A percentile compares a stretch with the other conserved stretches of the same genome.
Conservation (phyloP, 768 basidiomycete species). For the Tulasnella sp. region DNA sequence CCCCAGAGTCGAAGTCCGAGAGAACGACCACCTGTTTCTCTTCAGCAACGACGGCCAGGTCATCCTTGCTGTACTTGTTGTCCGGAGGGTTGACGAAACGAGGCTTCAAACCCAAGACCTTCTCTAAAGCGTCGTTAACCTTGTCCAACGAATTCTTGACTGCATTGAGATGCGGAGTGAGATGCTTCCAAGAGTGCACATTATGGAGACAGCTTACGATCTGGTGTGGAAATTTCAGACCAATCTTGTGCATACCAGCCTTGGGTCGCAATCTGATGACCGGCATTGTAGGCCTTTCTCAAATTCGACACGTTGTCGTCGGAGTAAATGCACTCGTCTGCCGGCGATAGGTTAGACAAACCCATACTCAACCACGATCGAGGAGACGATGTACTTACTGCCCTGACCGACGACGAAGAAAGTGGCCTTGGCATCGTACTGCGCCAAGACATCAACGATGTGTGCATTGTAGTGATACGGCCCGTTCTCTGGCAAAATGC, state of each 20-base stretch:
- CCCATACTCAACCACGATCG: too few relatives aligned
- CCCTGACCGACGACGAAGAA: constrained; percentile 5
- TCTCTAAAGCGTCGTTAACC: neutral
- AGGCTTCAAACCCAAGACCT: constrained; percentile 5
- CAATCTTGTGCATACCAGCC: neutral
- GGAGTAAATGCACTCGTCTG: constrained; percentile 6
- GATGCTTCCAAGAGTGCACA: neutral
- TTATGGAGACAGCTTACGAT: neutral
- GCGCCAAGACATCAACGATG: neutral
- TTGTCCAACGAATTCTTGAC: neutral
- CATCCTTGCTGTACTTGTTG: constrained; percentile 1
- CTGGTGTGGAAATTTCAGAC: neutral
- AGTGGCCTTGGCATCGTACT: neutral
- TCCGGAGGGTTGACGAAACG: constrained; percentile 15
- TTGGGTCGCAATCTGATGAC: constrained; percentile 1
- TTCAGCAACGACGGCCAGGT: neutral
- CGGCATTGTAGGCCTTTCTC: neutral
- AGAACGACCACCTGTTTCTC: constrained; percentile 8
- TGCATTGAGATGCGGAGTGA: neutral
- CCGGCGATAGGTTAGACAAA: too few relatives aligned
- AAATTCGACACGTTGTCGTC: neutral
- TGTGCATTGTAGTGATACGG: constrained; percentile 12
- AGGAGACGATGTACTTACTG: neutral
- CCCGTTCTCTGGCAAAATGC: constrained; percentile 15
- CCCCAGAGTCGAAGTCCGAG: constrained; percentile 17